phyloP scores from a whole-genome alignment of 108 stramenopile genomes.

The Asterionellopsis glacialis region DNA sequence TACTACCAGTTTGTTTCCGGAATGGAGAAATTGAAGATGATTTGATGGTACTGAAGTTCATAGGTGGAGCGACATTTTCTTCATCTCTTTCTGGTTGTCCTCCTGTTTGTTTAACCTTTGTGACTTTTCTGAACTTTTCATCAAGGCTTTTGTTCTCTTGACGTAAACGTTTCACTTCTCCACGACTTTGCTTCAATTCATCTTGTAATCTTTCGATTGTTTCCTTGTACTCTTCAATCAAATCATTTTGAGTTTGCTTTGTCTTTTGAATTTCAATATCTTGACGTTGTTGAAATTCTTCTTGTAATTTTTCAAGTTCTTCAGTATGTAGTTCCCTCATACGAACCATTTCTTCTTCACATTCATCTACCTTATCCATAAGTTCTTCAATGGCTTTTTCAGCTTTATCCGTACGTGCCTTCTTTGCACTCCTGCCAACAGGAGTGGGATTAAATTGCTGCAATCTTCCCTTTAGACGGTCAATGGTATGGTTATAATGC shows the following conservation, averaged over 20 bases:
- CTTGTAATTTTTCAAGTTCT: conserved; percentile 32
- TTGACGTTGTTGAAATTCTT: neutral
- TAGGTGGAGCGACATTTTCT: conserved; percentile 3
- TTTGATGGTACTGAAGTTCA: neutral
- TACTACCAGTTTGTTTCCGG: neutral
- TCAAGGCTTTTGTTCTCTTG: neutral
- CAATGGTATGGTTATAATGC: conserved; percentile 53
- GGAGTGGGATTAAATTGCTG: conserved; percentile 7
- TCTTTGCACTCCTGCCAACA: conserved; percentile 25
- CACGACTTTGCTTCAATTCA: neutral
- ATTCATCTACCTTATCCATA: conserved; percentile 71
- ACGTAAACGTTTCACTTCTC: neutral
- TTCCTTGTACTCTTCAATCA: neutral
- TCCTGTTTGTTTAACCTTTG: conserved; percentile 3
- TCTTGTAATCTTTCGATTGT: conserved; percentile 2
- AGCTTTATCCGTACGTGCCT: conserved; percentile 37
- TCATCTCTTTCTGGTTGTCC: conserved; percentile 11
- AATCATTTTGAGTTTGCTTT: neutral
- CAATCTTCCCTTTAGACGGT: conserved; percentile 39
- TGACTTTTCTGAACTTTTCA: neutral
- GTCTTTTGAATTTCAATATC: neutral
- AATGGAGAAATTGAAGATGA: too few relatives aligned
- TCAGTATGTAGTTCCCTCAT: conserved; percentile 56
- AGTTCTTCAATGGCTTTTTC: conserved; percentile 54
- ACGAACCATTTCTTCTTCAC: conserved; percentile 81